Evolutionary conservation across 768 basidiomycete species (phyloP).

Genomic region (Mrakia frigida): DNA sequence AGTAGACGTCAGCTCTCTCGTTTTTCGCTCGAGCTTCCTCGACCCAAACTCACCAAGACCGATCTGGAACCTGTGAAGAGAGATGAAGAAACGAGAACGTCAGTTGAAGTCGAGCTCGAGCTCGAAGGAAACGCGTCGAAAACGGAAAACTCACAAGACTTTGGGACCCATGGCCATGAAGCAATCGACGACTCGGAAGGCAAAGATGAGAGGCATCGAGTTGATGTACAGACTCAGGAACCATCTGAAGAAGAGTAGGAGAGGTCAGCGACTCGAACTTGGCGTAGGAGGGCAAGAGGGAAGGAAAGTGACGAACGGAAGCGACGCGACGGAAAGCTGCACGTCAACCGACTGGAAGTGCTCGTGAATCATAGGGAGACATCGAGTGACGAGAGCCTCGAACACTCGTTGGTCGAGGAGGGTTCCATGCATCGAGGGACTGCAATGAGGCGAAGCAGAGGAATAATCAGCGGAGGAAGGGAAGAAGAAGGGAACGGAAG

Average conservation of each 20-base stretch:
- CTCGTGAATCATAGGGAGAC: constrained; percentile 87
- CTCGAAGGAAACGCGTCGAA: background rate
- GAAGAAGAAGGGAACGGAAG: background rate
- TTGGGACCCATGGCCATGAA: constrained; percentile 99
- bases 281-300: background rate
- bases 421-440: constrained; percentile 95
- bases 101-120: background rate
- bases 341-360: constrained; percentile 88
- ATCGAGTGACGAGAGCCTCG: constrained; percentile 81
- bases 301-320: constrained; percentile 52
- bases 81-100: background rate
- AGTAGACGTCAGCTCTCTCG: background rate
- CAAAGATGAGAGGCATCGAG: constrained; percentile 89
- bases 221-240: constrained; percentile 84
- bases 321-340: constrained; percentile 89
- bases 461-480: background rate
- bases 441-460: constrained; percentile 47
- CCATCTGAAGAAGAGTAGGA: constrained; percentile 52
- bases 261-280: background rate
- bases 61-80: constrained; percentile 66
- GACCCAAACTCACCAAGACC: constrained; percentile 48
- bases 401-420: constrained; percentile 98
- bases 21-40: too few species aligned
- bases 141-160: constrained; percentile 59
- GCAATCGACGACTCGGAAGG: constrained; percentile 94